Base-by-base conservation (phyloP, 345 rosid genomes). In the Hibiscus tridactylites region DNA sequence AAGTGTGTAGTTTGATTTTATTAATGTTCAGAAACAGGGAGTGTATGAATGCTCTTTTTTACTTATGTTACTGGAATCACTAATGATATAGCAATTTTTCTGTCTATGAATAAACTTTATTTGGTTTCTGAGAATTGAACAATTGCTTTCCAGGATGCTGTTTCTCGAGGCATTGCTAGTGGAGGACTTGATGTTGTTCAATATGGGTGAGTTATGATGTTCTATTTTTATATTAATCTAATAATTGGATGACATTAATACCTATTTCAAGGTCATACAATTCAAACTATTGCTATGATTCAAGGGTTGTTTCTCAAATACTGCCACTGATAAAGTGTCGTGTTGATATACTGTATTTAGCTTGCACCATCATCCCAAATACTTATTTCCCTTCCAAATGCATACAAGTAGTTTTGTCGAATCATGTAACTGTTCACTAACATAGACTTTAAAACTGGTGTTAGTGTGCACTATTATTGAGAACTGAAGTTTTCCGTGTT, bases 181-280 rank as follows among this genome's bases (percentile, higher is more conserved):
- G 88, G 88, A 35, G 94, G 97, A 73, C 60, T 89, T 75, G 89
- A 87, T 71, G 96, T 95, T 68, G 82, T 95, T 79, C 98, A 88
- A 74, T 95, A 85, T 70, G 98, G 99, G 99, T 95, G 73, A 72
- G 95, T 83, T 37, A 75, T 78, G 46, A 49, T 68, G 47, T 66
- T 49, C 64, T 61, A 4, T 64, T 15, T 17, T 73, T 12, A 42
- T 65, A 61, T 29, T 65, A 29, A 11, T 54, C 42, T 16, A 52
- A 24, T 15, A 28, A 21, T 29, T 74, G 65, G 1, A 60, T 12
- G 35, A 61, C 52, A 65, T 12, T 42, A 65, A 44, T 47, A 26
- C 37, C 58, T 71, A 29, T 67, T 13, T 17, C 49, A 16, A 16
- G 47, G 47, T 61, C 64, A 17, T 4, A 31, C 16, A 15, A 47